Evolutionary conservation across 805 yeast species (phyloP), one percentile per base, ranked within the genome.

Genomic region (Kodamaea jinghongensis): DNA sequence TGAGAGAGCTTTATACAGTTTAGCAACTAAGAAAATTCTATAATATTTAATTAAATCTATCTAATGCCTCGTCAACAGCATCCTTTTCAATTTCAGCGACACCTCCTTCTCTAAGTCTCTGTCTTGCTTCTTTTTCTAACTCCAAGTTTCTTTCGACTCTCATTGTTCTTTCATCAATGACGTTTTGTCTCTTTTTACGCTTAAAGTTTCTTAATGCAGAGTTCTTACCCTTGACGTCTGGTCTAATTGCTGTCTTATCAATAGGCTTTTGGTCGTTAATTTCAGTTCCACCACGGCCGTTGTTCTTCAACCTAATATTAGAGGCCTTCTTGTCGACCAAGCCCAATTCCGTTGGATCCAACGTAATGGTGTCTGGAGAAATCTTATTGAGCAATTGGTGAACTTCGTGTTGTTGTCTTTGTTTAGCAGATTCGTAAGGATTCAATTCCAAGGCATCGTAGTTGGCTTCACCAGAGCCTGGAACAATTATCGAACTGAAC

Each of bases 391-490:
- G 65, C 60, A 93, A 73, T 2, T 83, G 65, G 56, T 91, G 79
- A 27, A 93, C 96, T 71, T 93, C 99, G 33, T 78, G 74, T 66
- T 91, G 91, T 63, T 91, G 96, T 71, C 98, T 83, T 67, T 90
- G 97, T 59, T 86, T 83, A 39, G 86, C 79, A 7, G 96, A 78
- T 62, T 88, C 96, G 65, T 74, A 93, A 47, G 99, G 99, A 61
- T 93, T 93, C 54, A 81, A 64, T 65, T 93, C 99, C 60, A 89
- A 63, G 2, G 98, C 89, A 69, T 93, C 99, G 61, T 78, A 89
- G 65, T 93, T 93, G 46, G 99, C 96, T 67, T 93, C 99, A 70
- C 99, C 99, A 30, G 97, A 72, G 17, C 99, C 99, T 29, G 99
- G 99, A 43, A 93, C 75, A 50, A 93, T 83, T 44, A 93, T 51